Evolutionary conservation across 805 yeast species (phyloP).

Genomic region (Scheffersomyces lignosus): DNA sequence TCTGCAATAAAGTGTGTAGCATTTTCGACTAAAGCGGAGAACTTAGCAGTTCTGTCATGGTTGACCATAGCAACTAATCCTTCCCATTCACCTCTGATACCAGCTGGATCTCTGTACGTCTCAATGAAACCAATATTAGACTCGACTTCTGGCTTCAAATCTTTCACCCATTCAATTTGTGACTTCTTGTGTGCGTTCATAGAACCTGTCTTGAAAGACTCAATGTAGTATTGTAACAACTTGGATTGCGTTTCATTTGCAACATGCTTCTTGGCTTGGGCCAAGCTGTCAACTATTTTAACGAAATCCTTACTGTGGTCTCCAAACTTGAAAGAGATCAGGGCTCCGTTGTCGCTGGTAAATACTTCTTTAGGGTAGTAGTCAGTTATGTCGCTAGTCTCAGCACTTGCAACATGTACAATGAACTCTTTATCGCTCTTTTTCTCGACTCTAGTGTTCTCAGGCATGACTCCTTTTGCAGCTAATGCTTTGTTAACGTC

Average conservation of each 20-base stretch:
- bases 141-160: constrained; percentile 67
- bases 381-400: constrained; percentile 44
- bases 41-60: constrained; percentile 80
- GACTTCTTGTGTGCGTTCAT: constrained; percentile 83
- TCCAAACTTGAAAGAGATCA: constrained; percentile 64
- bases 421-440: constrained; percentile 45
- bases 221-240: constrained; percentile 66
- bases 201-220: constrained; percentile 77
- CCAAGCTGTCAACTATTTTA: constrained; percentile 55
- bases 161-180: constrained; percentile 86
- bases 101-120: constrained; percentile 90
- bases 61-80: constrained; percentile 89
- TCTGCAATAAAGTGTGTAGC: constrained; percentile 64
- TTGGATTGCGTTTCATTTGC: constrained; percentile 72
- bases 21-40: constrained; percentile 62
- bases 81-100: constrained; percentile 93
- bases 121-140: constrained; percentile 90
- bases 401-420: constrained; percentile 70
- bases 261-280: constrained; percentile 57
- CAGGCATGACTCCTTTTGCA: constrained; percentile 64
- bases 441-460: constrained; percentile 76
- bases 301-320: constrained; percentile 71
- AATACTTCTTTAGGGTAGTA: constrained; percentile 52
- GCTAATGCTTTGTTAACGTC: constrained; percentile 68
- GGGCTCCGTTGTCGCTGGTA: constrained; percentile 38